phyloP scores from a whole-genome alignment of 1,284 basidiomycete genomes.

The Irpex lacteus region DNA sequence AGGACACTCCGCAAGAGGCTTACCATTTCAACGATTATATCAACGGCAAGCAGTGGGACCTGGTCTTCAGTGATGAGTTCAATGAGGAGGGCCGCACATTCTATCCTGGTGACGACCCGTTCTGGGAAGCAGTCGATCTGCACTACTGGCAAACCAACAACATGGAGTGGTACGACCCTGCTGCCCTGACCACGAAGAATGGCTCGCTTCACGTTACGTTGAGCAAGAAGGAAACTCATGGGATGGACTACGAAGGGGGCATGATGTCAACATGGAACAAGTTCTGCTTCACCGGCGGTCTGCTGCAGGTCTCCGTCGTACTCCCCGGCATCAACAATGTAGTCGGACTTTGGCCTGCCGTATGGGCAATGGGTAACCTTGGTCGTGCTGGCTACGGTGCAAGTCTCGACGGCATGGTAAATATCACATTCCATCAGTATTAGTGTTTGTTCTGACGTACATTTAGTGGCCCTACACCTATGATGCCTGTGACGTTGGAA shows the following conservation, averaged over 20 bases:
- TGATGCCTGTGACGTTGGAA: constrained; percentile 58
- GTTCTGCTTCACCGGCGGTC: constrained; percentile 82
- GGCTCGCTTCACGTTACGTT: constrained; percentile 56
- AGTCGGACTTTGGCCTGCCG: constrained; percentile 68
- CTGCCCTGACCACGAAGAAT: constrained; percentile 48
- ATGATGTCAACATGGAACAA: constrained; percentile 49
- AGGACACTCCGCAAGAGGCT: constrained; percentile 54
- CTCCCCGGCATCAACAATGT: constrained; percentile 60
- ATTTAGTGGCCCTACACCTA: constrained; percentile 47
- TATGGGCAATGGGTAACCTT: constrained; percentile 79
- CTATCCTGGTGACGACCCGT: constrained; percentile 42
- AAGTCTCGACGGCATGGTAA: constrained; percentile 45
- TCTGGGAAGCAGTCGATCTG: constrained; percentile 54
- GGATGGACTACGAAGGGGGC: constrained; percentile 43
- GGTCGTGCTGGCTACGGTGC: constrained; percentile 78
- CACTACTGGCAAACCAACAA: constrained; percentile 56
- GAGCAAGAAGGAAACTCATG: constrained; percentile 43
- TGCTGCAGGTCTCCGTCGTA: constrained; percentile 57
- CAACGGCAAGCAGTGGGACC: constrained; percentile 31
- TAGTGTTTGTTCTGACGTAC: neutral
- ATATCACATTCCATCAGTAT: constrained; percentile 22
- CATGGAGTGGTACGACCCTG: constrained; percentile 57
- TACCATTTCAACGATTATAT: constrained; percentile 23
- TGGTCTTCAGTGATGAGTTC: constrained; percentile 60
- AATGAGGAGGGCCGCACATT: constrained; percentile 49